Evolutionary conservation across 2,329 filamentous ascomycete species (phyloP).

Genomic region (Fusarium longipes): DNA sequence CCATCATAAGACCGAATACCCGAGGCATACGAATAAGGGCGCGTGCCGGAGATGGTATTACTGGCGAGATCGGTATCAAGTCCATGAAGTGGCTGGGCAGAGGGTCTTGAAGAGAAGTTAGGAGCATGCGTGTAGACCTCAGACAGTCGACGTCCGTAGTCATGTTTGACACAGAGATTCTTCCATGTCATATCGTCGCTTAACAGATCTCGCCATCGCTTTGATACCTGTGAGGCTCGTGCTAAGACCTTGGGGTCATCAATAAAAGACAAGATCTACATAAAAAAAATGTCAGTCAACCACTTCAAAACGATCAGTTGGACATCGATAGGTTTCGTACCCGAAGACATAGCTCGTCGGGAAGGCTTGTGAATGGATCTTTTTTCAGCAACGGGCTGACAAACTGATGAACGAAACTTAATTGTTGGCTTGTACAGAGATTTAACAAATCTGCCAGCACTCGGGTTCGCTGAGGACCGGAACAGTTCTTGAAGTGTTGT

Average conservation of each 20-base stretch:
- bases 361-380: slow-evolving; percentile 91
- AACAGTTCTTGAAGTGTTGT: slow-evolving; percentile 82
- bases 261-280: slow-evolving; percentile 91
- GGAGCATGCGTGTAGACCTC: slow-evolving; percentile 57
- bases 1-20: slow-evolving; percentile 68
- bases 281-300: slow-evolving; percentile 7
- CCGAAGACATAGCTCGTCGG: slow-evolving; percentile 90
- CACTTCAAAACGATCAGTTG: not conserved
- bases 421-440: slow-evolving; percentile 91
- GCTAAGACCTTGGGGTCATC: slow-evolving; percentile 96
- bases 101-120: slow-evolving; percentile 48
- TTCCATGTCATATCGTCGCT: slow-evolving; percentile 99
- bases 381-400: slow-evolving; percentile 95
- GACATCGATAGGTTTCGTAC: slow-evolving; percentile 63
- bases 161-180: slow-evolving; percentile 94
- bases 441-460: slow-evolving; percentile 90
- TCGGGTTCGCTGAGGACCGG: slow-evolving; percentile 79
- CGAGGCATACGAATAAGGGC: slow-evolving; percentile 52
- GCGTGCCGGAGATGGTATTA: slow-evolving; percentile 59
- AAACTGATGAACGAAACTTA: slow-evolving; percentile 96
- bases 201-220: slow-evolving; percentile 90
- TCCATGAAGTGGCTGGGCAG: slow-evolving; percentile 48
- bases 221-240: slow-evolving; percentile 94
- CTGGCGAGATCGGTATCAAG: slow-evolving; percentile 52
- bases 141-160: slow-evolving; percentile 75